Evolutionary conservation across 1,139 yeast genomes (phyloP), one percentile per base, ranked within the genome.

Genomic region (Groenewaldozyma sp.): DNA sequence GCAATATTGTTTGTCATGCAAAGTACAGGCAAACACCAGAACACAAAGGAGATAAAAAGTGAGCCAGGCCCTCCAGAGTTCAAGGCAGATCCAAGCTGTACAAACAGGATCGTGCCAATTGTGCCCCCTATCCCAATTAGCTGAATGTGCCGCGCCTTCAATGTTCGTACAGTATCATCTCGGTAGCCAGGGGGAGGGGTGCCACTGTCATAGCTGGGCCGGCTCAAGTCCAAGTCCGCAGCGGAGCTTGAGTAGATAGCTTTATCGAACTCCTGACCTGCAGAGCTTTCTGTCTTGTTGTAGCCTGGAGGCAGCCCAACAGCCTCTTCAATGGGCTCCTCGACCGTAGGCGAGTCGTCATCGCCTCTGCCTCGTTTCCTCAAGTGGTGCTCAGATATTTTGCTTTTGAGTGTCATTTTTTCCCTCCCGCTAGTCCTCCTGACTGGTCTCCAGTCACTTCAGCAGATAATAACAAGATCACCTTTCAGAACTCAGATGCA

Each of bases 121-220:
- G 86, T 78, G 36, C 94, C 94, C 34, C 94, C 91, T 27, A 78
- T 76, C 36, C 91, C 87, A 54, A 83, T 78, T 54, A 83, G 71
- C 51, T 83, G 83, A 38, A 83, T 78, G 42, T 60, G 64, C n/a
- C 64, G 46, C 3, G 55, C 47, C 38, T 54, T 56, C 19, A 60
- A 55, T 31, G 37, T 42, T 28, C 58, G 43, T n/a, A 42, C 45
- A 6, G 55, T 50, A 18, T 47, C 22, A 7, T 35, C 35, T 10
- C 28, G 37, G 34, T 47, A 47, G 26, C 45, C 40, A 6, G 48
- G 47, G 14, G 48, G 48, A 2, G 45, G 44, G 18, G 40, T 13
- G 13, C 21, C 35, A 14, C 33, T 29, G n/a, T 29, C 17, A n/a
- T 16, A 22, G 11, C 26, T 22, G 26, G 26, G 10, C 11, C 26